Evolutionary conservation across 495 filamentous ascomycete species (phyloP), one percentile per base, ranked within the genome.

Genomic region (Clavariopsis aquatica): DNA sequence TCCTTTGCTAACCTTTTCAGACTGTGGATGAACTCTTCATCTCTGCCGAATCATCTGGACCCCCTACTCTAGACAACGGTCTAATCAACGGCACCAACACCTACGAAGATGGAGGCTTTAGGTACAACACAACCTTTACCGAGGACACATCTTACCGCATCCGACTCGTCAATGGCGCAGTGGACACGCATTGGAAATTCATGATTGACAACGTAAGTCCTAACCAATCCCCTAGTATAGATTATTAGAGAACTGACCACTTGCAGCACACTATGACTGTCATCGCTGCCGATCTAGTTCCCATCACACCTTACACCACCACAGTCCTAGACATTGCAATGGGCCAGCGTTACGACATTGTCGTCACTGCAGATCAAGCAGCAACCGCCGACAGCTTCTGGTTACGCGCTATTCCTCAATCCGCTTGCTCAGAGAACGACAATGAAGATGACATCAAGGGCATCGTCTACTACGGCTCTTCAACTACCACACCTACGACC

Each of bases 271-370:
- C 73, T 12, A 70, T 82, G 63, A 81, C 78, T 27, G 75, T 86
- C 49, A 82, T 84, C 56, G 72, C 74, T 6, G 72, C 70, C 27
- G 82, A 85, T 64, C 74, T 80, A 28, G 79, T 83, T 13, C 81
- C 82, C 12, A 80, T 86, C 52, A 70, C 75, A 7, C 77, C 84
- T 2, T 75, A 76, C 41, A 76, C 75, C 22, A 75, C 76, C 47
- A 61, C 75, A 28, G 75, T 76, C 28, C 62, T 89, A 13, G 69
- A 76, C 26, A 78, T 91, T 54, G 83, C 72, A 29, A 90, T 90
- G 71, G 88, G 78, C 78, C 87, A 91, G 75, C 81, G 89, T 31
- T 87, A 87, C 73, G 83, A 90, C 65, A 78, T 91, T 12, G 83
- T 89, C 60, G 82, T 91, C 49, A 81, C 83, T 47, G 88, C 87